Base-by-base conservation (phyloP, 257 asterid genomes). In the Petunia secreta region DNA sequence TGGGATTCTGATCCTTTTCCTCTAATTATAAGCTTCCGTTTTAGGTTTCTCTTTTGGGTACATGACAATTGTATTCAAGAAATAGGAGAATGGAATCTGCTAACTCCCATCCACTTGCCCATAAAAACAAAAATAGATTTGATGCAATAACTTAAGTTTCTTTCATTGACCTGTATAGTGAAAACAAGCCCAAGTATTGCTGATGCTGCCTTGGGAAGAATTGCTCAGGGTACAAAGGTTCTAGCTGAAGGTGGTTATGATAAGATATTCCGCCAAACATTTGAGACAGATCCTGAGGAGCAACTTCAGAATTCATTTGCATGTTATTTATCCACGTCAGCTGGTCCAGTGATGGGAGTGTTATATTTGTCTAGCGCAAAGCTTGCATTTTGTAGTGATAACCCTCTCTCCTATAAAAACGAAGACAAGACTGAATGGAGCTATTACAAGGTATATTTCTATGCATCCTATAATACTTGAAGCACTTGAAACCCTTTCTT, bases 231-330 rank as follows among this genome's bases (percentile, higher is more conserved):
- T 79, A 96, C 99, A 78, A 96, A 94, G 87, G 93, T 94, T 80
- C 83, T 96, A 60, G 98, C 98, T 63, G 99, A 96, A 92, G 98
- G 99, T 41, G 99, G 99, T 58, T 92, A 96, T 82, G 98, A 94
- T 73, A 96, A 94, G 84, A 88, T 96, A 86, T 96, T 96, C 80
- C 90, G 89, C 74, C 98, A 91, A 79, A 89, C 98, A 75, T 96
- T 96, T 78, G 98, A 96, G 87, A 90, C 95, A 44, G 91, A 87
- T 83, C 96, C 95, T 1, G 97, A 92, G 75, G 99, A 94, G 90
- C 86, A 89, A 78, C 95, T 96, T 80, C 82, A 80, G 41, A 89
- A 96, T 75, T 86, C 97, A 77, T 96, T 87, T 76, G 98, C 98
- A 2, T 94, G 98, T 75, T 96, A 96, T 87, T 85, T 96, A 78